Percentiles rank a stretch among this genome's conserved stretches.
Evolutionary conservation across 2,329 filamentous ascomycete species (phyloP).

Genomic region (Talaromyces rugulosus): DNA sequence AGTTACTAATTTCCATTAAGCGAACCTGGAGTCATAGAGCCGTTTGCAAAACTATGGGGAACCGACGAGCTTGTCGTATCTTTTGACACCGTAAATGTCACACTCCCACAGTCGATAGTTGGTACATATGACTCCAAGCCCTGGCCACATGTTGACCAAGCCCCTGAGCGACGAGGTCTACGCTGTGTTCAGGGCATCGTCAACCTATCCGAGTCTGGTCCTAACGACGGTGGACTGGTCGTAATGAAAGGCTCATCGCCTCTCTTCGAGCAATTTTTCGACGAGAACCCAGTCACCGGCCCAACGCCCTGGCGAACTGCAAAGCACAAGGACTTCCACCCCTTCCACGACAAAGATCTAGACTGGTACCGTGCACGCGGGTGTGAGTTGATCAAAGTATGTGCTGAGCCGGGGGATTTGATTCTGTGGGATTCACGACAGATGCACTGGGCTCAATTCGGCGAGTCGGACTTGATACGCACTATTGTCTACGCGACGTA

Average conservation of each 20-base stretch:
- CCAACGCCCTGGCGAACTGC: conserved; percentile 9
- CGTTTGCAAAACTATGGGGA: conserved; percentile 40
- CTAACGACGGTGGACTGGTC: conserved; percentile 17
- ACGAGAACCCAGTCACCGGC: conserved; percentile 6
- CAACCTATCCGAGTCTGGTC: conserved; percentile 15
- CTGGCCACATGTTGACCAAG: conserved; percentile 7
- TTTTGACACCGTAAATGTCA: conserved; percentile 37
- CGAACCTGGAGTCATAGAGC: conserved; percentile 38
- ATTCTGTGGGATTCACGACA: conserved; percentile 19
- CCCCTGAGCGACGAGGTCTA: neutral
- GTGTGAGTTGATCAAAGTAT: conserved; percentile 17
- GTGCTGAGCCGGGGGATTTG: conserved; percentile 17
- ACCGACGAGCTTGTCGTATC: conserved; percentile 21
- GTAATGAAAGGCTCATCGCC: conserved; percentile 13
- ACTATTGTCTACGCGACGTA: conserved; percentile 16
- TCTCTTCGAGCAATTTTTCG: conserved; percentile 16
- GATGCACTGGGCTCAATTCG: conserved; percentile 16
- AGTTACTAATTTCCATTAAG: neutral
- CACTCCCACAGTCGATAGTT: conserved; percentile 33
- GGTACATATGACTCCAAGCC: conserved; percentile 1
- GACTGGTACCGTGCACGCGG: conserved; percentile 16
- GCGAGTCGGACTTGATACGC: conserved; percentile 14
- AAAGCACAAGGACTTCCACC: conserved; percentile 15
- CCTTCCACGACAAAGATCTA: conserved; percentile 13
- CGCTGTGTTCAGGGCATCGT: conserved; percentile 17